Base-by-base conservation (phyloP, 805 yeast species). In the Geotrichum ghanense region DNA sequence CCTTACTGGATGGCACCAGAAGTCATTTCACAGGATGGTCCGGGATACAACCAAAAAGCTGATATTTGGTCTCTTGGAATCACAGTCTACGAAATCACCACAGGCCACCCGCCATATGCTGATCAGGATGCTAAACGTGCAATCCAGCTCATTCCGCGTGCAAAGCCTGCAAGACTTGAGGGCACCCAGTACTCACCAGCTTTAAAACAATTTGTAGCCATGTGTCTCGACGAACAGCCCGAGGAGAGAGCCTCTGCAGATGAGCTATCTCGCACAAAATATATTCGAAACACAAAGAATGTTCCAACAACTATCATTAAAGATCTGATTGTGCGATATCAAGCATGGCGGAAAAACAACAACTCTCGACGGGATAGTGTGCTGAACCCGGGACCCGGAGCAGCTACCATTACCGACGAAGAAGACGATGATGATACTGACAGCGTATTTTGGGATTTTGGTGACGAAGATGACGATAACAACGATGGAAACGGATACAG, bases 61-160 rank as follows among this genome's bases (percentile, higher is more conserved):
- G 99, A 92, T 63, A 86, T 92, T 6, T 92, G 99, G 99, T 89
- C 97, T 0, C 64, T 90, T 43, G 99, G 99, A 12, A 86, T 92
- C 50, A 90, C 98, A 0, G 71, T 88, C 5, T 92, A 81, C 65
- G 99, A 92, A 64, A 81, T 90, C 53, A 94, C 95, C 9, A 89
- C 97, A 0, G 97, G 98, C 0, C 87, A 87, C 56, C 99, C 99
- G 3, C 99, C 99, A 0, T 89, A 90, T 59, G 81, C 95, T 57
- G 97, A 92, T 51, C 84, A 85, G 54, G 98, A 90, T 58, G 96
- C 96, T 0, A 71, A 83, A 68, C 74, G 95, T 66, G 98, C 97
- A 1, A 85, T 92, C 88, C 89, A 87, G 59, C 68, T 92, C 64
- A 88, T 92, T 44, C 85, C 96, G 0, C 84, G 88, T 53, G 86